Conservation (phyloP, 345 rosid species). For the Citrus sp. region DNA sequence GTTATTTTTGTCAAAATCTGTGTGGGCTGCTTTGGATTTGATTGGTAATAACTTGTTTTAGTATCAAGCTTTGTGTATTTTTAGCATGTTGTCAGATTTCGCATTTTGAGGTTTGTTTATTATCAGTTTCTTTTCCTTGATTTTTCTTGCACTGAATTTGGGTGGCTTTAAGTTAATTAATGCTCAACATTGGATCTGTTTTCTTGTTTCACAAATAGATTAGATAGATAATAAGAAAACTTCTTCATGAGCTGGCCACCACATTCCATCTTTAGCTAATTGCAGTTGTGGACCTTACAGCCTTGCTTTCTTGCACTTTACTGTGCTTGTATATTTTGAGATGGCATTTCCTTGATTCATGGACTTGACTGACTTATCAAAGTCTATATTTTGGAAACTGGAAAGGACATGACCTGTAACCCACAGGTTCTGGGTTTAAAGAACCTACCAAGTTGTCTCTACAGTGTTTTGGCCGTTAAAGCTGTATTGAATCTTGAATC, state of each 20-base stretch:
- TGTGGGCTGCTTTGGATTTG: conserved; percentile 13
- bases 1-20: conserved; percentile 15
- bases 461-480: background rate
- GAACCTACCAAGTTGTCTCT: background rate
- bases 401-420: background rate
- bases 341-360: background rate
- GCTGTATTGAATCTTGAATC: background rate
- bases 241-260: background rate
- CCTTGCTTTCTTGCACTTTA: background rate
- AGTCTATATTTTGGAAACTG: background rate
- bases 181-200: background rate
- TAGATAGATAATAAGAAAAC: background rate
- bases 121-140: background rate
- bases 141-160: background rate
- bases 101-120: conserved; percentile 7
- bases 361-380: background rate
- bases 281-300: background rate
- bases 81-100: background rate
- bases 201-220: background rate
- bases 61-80: background rate
- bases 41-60: background rate
- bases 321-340: background rate
- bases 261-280: background rate
- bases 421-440: background rate
- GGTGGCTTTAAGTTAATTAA: background rate